Percentiles rank a stretch among this genome's conserved stretches.
phyloP scores from a whole-genome alignment of 306 rosid genomes.

The Mimosa bimucronata region DNA sequence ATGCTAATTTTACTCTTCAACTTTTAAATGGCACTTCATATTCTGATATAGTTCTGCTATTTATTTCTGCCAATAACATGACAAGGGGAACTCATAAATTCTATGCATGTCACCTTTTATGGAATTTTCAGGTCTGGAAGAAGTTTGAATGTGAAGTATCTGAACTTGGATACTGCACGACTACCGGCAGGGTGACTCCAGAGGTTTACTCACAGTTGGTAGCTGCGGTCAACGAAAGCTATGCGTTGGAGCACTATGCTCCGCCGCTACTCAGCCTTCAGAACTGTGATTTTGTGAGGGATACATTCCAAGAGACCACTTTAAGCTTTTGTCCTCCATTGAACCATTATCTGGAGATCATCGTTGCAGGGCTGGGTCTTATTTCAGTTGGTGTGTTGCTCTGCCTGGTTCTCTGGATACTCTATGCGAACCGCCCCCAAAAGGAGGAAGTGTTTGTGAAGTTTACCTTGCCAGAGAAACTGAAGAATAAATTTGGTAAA shows the following conservation, averaged over 20 bases:
- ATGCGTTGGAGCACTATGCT: slow-evolving; percentile 88
- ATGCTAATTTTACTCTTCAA: slow-evolving; percentile 16
- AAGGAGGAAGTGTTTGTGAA: slow-evolving; percentile 79
- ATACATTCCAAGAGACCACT: slow-evolving; percentile 76
- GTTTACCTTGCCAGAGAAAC: slow-evolving; percentile 51
- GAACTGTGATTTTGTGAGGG: slow-evolving; percentile 91
- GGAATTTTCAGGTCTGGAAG: slow-evolving; percentile 80
- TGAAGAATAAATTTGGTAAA: slow-evolving; percentile 41
- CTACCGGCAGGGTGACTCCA: slow-evolving; percentile 83
- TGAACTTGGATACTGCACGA: slow-evolving; percentile 61
- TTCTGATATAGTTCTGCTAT: slow-evolving; percentile 12
- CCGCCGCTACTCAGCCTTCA: slow-evolving; percentile 85
- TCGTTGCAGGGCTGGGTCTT: slow-evolving; percentile 81
- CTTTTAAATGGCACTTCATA: not conserved
- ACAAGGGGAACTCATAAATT: slow-evolving; percentile 25
- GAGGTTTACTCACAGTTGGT: slow-evolving; percentile 65
- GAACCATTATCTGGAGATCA: slow-evolving; percentile 64
- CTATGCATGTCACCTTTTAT: not conserved
- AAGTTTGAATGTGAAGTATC: slow-evolving; percentile 69
- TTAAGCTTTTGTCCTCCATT: slow-evolving; percentile 78
- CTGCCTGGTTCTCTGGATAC: slow-evolving; percentile 92
- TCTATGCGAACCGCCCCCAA: slow-evolving; percentile 91
- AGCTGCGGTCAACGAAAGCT: slow-evolving; percentile 85
- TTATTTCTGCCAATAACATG: not conserved
- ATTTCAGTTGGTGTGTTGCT: slow-evolving; percentile 87